Evolutionary conservation across 495 filamentous ascomycete genomes (phyloP), one percentile per base, ranked within the genome.

Genomic region (Neurospora sp.): DNA sequence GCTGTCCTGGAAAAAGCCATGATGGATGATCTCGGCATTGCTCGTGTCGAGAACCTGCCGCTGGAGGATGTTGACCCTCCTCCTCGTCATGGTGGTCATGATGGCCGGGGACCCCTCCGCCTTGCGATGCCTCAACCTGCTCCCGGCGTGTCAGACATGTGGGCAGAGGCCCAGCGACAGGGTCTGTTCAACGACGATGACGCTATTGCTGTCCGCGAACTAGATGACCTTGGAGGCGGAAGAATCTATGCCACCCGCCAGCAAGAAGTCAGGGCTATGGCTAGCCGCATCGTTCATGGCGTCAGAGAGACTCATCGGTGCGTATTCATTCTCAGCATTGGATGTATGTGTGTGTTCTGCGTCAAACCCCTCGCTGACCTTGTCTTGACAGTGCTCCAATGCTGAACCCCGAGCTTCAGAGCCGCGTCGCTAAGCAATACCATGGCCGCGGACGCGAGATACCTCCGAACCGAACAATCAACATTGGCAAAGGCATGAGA

Each of bases 151-250:
- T 27, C 61, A 35, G 11, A 59, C 48, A 20, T 42, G 39, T 22
- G 39, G 39, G 39, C 20, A 31, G 38, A 37, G 31, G 39, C 70
- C 39, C 39, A 20, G 11, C 70, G 22, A 20, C 18, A 27, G 18
- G 39, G 77, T 5, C 48, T 20, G 3, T 80, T 80, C 20, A 44
- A 80, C 10, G 78, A 80, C 27, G 76, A 76, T 12, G 78, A 80
- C n/a, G 77, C 78, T 14, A 70, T 46, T 2, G 72, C 22, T 1
- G 78, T 80, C 39, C 72, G 71, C n/a, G 73, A 71, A 37, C 73
- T 80, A 20, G 77, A 77, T 61, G 73, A 77, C 35, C 76, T 80
- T 14, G 78, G 78, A 6, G 78, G 77, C 10, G 76, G 73, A 12
- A 53, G 78, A 22, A 37, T 76, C 37, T 76, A 80, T 40, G 75